Conservation (phyloP, 2,329 filamentous ascomycete species). For the Colletotrichum zoysiae region DNA sequence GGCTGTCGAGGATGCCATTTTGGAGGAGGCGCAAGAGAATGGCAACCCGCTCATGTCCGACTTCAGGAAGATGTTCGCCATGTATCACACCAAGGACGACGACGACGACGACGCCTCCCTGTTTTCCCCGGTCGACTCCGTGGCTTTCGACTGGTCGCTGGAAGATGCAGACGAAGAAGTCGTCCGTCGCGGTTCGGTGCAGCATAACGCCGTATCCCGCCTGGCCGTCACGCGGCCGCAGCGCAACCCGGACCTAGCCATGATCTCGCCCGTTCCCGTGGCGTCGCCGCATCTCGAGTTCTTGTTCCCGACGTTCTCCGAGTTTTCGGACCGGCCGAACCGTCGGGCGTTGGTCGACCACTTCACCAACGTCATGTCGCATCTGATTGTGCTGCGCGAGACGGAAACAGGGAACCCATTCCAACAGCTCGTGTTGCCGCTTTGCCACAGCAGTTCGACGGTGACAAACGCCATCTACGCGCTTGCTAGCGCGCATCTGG, state of each 20-base stretch:
- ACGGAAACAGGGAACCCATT: slow-evolving; percentile 71
- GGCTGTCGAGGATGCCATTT: slow-evolving; percentile 31
- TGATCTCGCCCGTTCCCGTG: slow-evolving; percentile 54
- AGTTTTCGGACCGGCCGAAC: slow-evolving; percentile 67
- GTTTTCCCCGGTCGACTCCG: slow-evolving; percentile 50
- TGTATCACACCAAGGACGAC: slow-evolving; percentile 27
- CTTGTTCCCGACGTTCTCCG: slow-evolving; percentile 64
- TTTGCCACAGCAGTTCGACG: slow-evolving; percentile 66
- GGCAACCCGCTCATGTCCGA: slow-evolving; percentile 30
- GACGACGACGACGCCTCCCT: slow-evolving; percentile 36
- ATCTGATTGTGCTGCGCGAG: slow-evolving; percentile 74
- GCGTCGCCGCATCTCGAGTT: slow-evolving; percentile 63
- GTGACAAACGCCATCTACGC: slow-evolving; percentile 89
- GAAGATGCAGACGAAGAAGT: slow-evolving; percentile 45
- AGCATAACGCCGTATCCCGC: slow-evolving; percentile 33
- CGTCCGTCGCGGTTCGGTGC: slow-evolving; percentile 44
- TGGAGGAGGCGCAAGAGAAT: slow-evolving; percentile 30
- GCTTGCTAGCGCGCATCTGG: slow-evolving; percentile 84
- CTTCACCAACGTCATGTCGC: slow-evolving; percentile 73
- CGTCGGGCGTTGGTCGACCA: slow-evolving; percentile 70
- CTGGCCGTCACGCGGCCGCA: slow-evolving; percentile 40
- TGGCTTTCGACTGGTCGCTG: slow-evolving; percentile 50
- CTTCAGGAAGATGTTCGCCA: slow-evolving; percentile 34
- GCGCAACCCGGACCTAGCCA: slow-evolving; percentile 39
- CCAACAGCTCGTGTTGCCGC: slow-evolving; percentile 71